Evolutionary conservation across 352 stramenopile species (phyloP).

Genomic region (Globisporangium paddicum): DNA sequence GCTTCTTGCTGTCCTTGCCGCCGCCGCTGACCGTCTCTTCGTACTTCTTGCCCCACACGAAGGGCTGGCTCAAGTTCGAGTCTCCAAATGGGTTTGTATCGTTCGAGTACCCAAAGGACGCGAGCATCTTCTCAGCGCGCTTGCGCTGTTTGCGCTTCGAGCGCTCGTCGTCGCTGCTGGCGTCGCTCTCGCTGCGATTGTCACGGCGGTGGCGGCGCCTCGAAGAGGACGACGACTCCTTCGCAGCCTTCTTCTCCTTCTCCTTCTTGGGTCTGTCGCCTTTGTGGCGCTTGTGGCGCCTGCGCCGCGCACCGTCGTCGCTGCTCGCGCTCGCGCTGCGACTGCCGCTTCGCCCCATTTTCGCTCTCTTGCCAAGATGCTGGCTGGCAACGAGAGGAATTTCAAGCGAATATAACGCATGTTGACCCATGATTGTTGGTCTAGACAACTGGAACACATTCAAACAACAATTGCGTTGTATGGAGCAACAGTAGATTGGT

Average conservation of each 20-base stretch:
- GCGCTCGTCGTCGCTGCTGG: slow-evolving; percentile 30
- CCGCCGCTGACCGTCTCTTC: slow-evolving; percentile 25
- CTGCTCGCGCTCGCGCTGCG: slow-evolving; percentile 6
- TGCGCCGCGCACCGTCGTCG: not conserved
- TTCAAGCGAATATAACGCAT: too few relatives aligned
- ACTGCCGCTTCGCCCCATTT: slow-evolving; percentile 10
- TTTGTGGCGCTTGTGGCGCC: slow-evolving; percentile 5
- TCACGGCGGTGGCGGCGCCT: not conserved
- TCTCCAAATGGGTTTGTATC: slow-evolving; percentile 99
- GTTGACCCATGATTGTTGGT: too few relatives aligned
- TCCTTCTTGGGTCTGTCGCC: not conserved
- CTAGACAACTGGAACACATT: too few relatives aligned
- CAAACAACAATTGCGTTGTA: too few relatives aligned
- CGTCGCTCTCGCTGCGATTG: slow-evolving; percentile 3
- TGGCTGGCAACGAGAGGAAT: too few relatives aligned
- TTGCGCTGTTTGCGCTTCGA: slow-evolving; percentile 54
- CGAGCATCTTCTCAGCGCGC: slow-evolving; percentile 70
- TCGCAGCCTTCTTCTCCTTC: not conserved
- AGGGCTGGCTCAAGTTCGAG: slow-evolving; percentile 95
- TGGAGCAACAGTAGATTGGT: too few relatives aligned
- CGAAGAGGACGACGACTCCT: not conserved
- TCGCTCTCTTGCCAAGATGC: too few relatives aligned
- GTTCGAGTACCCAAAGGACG: slow-evolving; percentile 95
- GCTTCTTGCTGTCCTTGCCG: not conserved
- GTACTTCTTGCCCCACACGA: slow-evolving; percentile 98